A percentile compares a stretch with the other conserved stretches of the same genome.
phyloP scores from a whole-genome alignment of 2,329 filamentous ascomycete genomes.

The Penicillium sp. region DNA sequence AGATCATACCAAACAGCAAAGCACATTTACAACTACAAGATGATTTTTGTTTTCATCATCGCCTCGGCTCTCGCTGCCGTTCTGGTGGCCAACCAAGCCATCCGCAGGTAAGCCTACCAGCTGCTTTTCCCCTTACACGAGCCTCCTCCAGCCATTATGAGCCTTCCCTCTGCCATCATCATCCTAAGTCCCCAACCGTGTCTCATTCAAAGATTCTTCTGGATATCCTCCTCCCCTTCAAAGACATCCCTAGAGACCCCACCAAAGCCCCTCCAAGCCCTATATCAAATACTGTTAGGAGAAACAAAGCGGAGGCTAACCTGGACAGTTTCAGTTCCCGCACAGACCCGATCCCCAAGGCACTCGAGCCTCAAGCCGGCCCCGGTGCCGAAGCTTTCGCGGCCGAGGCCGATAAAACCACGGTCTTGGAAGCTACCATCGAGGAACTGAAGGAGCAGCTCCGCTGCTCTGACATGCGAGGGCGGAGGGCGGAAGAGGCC shows the following conservation, averaged over 20 bases:
- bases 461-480: background rate
- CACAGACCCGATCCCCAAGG: too few species aligned
- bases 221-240: background rate
- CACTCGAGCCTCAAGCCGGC: background rate
- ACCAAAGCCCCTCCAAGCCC: background rate
- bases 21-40: too few species aligned
- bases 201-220: background rate
- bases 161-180: too few species aligned
- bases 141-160: too few species aligned
- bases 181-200: background rate
- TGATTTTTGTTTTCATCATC: too few species aligned
- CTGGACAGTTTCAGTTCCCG: background rate
- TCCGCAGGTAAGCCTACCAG: too few species aligned
- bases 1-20: too few species aligned
- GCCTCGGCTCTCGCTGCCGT: too few species aligned
- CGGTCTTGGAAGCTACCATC: background rate
- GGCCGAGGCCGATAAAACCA: background rate
- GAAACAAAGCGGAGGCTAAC: background rate
- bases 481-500: background rate
- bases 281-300: background rate
- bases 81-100: too few species aligned
- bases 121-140: too few species aligned
- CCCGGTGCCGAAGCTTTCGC: background rate
- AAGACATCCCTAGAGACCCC: background rate
- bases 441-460: background rate